A percentile compares a stretch with the other conserved stretches of the same genome.
Evolutionary conservation across 768 basidiomycete species (phyloP).

Genomic region (Grammothele lineata): DNA sequence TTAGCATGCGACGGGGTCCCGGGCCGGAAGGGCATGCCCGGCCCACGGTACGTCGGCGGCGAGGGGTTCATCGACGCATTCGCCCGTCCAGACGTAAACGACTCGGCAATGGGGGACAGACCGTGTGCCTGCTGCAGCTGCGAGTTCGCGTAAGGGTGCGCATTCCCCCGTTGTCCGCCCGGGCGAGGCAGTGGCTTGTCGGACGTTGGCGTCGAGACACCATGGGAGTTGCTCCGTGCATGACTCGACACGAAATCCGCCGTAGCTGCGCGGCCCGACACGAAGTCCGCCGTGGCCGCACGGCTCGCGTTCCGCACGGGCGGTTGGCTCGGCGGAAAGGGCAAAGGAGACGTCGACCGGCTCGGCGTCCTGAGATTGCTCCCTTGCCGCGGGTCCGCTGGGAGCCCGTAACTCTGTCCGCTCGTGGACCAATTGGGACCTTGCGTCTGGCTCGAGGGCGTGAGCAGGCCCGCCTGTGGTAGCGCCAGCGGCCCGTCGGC

Average conservation of each 20-base stretch:
- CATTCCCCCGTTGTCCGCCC: slow-evolving; percentile 35
- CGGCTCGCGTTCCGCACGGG: slow-evolving; percentile 12
- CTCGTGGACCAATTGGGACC: too few species aligned
- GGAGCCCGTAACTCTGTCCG: slow-evolving; percentile 36
- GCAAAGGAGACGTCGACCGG: slow-evolving; percentile 33
- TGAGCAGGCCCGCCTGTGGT: slow-evolving; percentile 26
- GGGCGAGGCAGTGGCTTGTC: slow-evolving; percentile 44
- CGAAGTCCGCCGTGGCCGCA: slow-evolving; percentile 1
- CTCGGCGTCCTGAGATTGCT: slow-evolving; percentile 34
- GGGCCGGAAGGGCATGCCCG: slow-evolving; percentile 36
- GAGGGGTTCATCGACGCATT: slow-evolving; percentile 36
- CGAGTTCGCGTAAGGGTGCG: slow-evolving; percentile 59
- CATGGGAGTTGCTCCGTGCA: slow-evolving; percentile 46
- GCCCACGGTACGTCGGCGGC: slow-evolving; percentile 49
- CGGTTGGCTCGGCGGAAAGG: slow-evolving; percentile 30
- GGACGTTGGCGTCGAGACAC: slow-evolving; percentile 40
- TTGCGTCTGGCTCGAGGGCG: slow-evolving; percentile 21
- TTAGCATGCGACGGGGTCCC: slow-evolving; percentile 23
- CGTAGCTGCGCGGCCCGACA: too few species aligned
- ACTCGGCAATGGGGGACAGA: slow-evolving; percentile 73
- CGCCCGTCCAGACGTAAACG: slow-evolving; percentile 39
- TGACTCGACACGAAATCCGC: slow-evolving; percentile 34
- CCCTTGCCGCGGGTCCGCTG: slow-evolving; percentile 53
- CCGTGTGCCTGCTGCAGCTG: slow-evolving; percentile 33
- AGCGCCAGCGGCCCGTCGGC: slow-evolving; percentile 39